Base-by-base conservation (phyloP, 2,329 filamentous ascomycete species). In the Trematosphaeria pertusa region DNA sequence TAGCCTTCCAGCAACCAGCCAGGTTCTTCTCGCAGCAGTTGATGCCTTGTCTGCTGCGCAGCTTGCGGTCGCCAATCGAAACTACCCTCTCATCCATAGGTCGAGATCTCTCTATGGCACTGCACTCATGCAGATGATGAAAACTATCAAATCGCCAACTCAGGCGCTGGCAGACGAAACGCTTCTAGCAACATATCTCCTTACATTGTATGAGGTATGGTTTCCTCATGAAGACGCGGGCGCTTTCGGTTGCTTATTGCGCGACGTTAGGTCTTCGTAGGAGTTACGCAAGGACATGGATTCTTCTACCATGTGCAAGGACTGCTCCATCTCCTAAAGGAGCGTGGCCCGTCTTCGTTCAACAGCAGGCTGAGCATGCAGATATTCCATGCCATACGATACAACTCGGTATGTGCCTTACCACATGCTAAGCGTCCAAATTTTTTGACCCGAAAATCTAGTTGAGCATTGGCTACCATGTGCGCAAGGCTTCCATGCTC, bases 271-370 rank as follows among this genome's bases (percentile, higher is more conserved):
- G 64, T 71, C 1, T 71, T 70, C 31, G 66, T 70, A 2, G 67
- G 69, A 15, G 51, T 70, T 14, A 64, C 60, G 1, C 55, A 61
- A 15, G 67, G 67, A 8, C 61, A 66, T 37, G 69, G 69, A 20
- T 71, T 71, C 54, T 71, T 71, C 41, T 70, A 67, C 35, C 67
- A 71, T 44, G 62, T 69, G 3, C 67, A 71, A 50, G 69, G 69
- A 6, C 53, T 69, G 21, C 46, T 71, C 7, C 67, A 62, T 39
- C 42, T 70, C 10, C 39, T 71, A 6, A 64, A 49, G 38, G 58
- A 63, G 42, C 65, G 69, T 15, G 67, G 69, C 1, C 69, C 69
- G 11, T 38, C 56, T 8, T 69, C 66, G 1, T 66, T 71, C 21
- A 54, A 62, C 5, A 62, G 48, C 10, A 56, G 60, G 35, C 26